Base-by-base conservation (phyloP, 2,329 filamentous ascomycete species). In the Lachnellula occidentalis region DNA sequence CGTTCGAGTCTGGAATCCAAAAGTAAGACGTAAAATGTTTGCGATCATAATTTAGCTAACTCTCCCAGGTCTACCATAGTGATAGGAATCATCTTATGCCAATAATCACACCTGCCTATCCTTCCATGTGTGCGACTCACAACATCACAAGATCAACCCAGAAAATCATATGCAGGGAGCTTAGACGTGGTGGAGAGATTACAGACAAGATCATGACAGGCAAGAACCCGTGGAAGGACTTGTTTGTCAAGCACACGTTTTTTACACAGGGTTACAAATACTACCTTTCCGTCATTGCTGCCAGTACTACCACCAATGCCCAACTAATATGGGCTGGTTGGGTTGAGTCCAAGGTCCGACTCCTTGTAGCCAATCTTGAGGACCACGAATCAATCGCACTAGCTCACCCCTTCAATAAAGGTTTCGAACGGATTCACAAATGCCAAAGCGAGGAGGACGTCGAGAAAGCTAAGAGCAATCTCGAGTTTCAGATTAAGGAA, bases 81-180 rank as follows among this genome's bases (percentile, higher is more conserved):
- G 94, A 97, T 70, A 82, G 82, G 43, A 88, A 84, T 62, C 92
- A 97, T 71, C 76, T 96, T 50, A 99, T 99, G 94, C 94, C 94
- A 27, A 90, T 99, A 71, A 97, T 99, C 67, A 99, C 94, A 1
- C 94, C 94, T 1, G 92, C 94, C 1, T 97, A 96, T 69, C 94
- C 94, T 2, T 95, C 91, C 48, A 97, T 96, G 92, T 97, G 94
- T 70, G 87, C 94, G 1, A 97, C 94, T 0, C 94, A 95, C 75
- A 97, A 96, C 66, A 86, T 99, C 57, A 92, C 88, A 3, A 78
- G 82, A 61, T 97, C 92, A 1, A 95, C 91, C 1, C 90, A 91
- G 75, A 76, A 81, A 6, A 83, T 96, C 48, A 91, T 99, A 66
- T 82, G 90, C 61, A 80, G 85, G 46, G 94, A 99, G 69, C 81